Base-by-base conservation (phyloP, 106 monocot genomes). In the Acorus calamus region DNA sequence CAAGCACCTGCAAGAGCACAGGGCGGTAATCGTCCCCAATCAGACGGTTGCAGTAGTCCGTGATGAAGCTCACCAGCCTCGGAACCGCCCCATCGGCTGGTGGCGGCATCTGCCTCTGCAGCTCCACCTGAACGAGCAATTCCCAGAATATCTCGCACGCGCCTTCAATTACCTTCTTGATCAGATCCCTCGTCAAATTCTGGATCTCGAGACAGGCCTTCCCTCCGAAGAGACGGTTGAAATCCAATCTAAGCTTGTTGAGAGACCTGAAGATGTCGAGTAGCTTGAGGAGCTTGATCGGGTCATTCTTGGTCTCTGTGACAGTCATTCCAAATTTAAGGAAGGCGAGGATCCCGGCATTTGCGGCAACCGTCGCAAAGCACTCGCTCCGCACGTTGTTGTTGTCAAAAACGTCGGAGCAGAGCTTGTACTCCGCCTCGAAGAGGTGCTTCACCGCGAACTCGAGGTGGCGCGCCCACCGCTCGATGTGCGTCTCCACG, bases 131-230 rank as follows among this genome's bases (percentile, higher is more conserved):
- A 28, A 80, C 77, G 52, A 87, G 48, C 47, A 96, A 77, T 71
- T 96, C 94, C 81, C 87, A 81, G 74, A 96, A 96, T 59, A 96
- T 90, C 61, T 89, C 94, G 43, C 84, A 87, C 3, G 90, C 87
- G 6, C 94, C 90, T 6, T 90, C 82, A 44, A 96, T 76, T 42
- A 96, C 78, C 49, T 76, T 65, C 82, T 76, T 87, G 56, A 96
- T 85, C 2, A 96, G 79, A 55, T 87, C 90, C 60, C 94, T 69
- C 1, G 94, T 96, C 6, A 79, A 70, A 50, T 54, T 85, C 74
- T 89, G 87, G 48, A 90, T 84, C 63, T 96, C 87, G 0, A 52
- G 69, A 12, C 84, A 89, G 2, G 84, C 86, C 60, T 82, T 87
- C 4, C 82, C 82, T 0, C 90, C 86, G 10, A 96, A 96, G 5